Base-by-base conservation (phyloP, 2,329 filamentous ascomycete genomes). In the Purpureocillium takamizusanense region DNA sequence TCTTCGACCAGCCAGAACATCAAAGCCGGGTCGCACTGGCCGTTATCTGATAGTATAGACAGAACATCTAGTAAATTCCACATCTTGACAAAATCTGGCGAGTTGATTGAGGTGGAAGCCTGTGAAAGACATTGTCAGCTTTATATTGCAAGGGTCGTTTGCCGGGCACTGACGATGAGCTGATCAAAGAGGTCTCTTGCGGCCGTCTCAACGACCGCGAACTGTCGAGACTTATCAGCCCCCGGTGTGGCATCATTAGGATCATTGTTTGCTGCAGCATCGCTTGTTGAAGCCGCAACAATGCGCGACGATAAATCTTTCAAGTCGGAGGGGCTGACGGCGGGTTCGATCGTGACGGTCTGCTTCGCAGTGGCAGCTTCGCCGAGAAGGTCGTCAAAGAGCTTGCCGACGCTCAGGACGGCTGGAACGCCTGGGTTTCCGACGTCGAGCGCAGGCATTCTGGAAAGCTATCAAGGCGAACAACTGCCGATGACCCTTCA, bases 41-140 rank as follows among this genome's bases (percentile, higher is more conserved):
- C 83, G 55, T 81, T 77, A 54, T 95, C 90, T 43, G 87, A 89
- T 44, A 94, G 79, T 29, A 94, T 80, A 1, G 85, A 83, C n/a
- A 95, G 70, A 31, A 97, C 79, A 55, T 98, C 94, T 41, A 98
- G 76, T 5, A 98, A 70, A 55, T 95, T 92, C 90, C 90, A 98
- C 46, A 97, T 77, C 43, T 79, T 75, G 36, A 87, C 80, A 53
- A 95, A 95, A 1, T 76, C 71, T 31, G 86, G 78, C 18, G 85
- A 78, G 29, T 87, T 75, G 49, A 95, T 94, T 8, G 77, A 69
- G 11, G 76, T 87, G 30, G 76, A 77, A 32, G 84, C 81, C 84
- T 90, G 50, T 44, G 45, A 51, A 46, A 54, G 46, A 28, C 12
- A 18, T 25, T 21, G 15, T 43, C 21, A 37, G 28, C 28, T 13